Conservation (phyloP, 208 protist genomes). For the Herpetomonas muscarum region DNA sequence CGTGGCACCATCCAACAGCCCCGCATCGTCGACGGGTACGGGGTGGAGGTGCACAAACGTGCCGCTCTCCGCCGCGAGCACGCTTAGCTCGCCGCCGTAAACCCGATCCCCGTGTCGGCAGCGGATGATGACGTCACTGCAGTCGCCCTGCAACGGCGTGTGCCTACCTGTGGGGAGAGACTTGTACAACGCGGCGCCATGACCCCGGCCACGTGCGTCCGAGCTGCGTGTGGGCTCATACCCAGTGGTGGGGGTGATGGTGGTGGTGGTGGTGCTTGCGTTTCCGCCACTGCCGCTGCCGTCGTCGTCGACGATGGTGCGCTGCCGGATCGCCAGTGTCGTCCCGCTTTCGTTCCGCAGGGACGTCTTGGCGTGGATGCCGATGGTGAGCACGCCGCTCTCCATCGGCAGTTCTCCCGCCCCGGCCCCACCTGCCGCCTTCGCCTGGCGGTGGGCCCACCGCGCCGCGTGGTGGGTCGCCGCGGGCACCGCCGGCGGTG, state of each 20-base stretch:
- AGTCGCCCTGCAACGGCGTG: neutral
- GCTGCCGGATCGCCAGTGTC: conserved; percentile 19
- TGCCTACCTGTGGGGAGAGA: neutral
- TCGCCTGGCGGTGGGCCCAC: neutral
- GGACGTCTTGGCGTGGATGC: conserved; percentile 25
- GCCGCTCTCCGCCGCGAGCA: conserved; percentile 4
- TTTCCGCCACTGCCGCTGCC: neutral
- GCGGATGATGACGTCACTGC: conserved; percentile 4
- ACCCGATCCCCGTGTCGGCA: neutral
- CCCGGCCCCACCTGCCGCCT: too few relatives aligned
- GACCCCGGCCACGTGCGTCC: too few relatives aligned
- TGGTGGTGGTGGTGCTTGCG: conserved; percentile 7
- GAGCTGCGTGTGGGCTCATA: too few relatives aligned
- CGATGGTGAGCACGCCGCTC: conserved; percentile 26
- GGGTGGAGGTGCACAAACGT: conserved; percentile 10
- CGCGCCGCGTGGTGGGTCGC: too few relatives aligned
- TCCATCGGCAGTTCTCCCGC: too few relatives aligned
- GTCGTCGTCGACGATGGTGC: conserved; percentile 12
- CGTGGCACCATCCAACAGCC: too few relatives aligned
- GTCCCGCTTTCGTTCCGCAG: conserved; percentile 30
- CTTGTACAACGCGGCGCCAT: neutral
- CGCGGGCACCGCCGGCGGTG: too few relatives aligned
- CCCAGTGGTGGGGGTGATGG: too few relatives aligned
- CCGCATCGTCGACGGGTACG: too few relatives aligned
- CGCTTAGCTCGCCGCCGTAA: conserved; percentile 3